Base-by-base conservation (phyloP, 768 basidiomycete genomes). In the Cytidiella melzeri region DNA sequence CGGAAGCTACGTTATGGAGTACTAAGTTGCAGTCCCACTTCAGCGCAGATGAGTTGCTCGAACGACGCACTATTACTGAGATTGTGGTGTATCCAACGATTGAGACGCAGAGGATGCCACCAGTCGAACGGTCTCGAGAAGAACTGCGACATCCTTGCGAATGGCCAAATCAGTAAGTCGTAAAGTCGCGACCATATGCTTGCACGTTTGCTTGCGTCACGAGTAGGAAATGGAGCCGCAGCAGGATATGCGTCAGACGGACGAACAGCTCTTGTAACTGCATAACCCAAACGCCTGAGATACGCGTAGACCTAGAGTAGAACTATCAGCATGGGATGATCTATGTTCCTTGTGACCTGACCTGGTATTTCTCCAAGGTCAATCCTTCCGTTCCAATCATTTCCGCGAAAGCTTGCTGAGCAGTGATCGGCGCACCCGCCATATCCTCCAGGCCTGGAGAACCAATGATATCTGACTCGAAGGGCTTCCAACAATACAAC, bases 211-310 rank as follows among this genome's bases (percentile, higher is more conserved):
- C 55, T 13, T 50, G 34, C 47, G 48, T 52, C 24, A 53, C 37
- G 48, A 43, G 50, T 26, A 26, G 58, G 52, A 43, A 60, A 56
- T 0, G 74, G 67, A 2, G 76, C 66, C 27, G 84, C 73, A 5
- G 61, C 53, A 3, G 79, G 75, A 57, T 84, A 87, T 13, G 72
- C 70, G 1, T 69, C 49, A 5, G 72, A 73, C 4, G 83, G 85
- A 4, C 80, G 75, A 4, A 74, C 70, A 0, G 90, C 72, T n/a
- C 96, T 79, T 37, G 81, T 89, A 9, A 98, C 80, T 10, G 82
- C 76, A 66, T 96, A 99, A 12, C 96, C 96, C 34, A 98, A 71
- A 15, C 96, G 82, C 59, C 86, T 92, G 26, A 99, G 75, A 66
- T 95, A 93, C 0, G 95, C 80, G 60, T 87, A 98, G 19, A 95